A percentile compares a stretch with the other conserved stretches of the same genome.
These are phyloP conservation scores for Ceratobasidium sp. DNA, from an alignment of 1,284 basidiomycete genomes.

Conservation along the genomic window DNA sequence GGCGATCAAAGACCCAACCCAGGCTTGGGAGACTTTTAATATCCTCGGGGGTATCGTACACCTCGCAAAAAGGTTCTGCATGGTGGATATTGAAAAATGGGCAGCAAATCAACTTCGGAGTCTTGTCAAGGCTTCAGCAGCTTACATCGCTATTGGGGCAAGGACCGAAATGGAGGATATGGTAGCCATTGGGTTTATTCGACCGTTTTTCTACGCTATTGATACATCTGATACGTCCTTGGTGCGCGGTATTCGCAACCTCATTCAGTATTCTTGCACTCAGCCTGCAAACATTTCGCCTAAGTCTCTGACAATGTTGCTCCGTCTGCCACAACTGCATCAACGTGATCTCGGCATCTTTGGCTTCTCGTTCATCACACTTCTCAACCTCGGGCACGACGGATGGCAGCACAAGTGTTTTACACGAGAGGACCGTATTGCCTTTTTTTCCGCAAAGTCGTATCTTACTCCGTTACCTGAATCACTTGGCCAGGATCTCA, in stretches of 20 bases:
- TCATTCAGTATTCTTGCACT: background rate
- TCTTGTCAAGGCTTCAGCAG: background rate
- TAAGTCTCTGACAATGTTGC: background rate
- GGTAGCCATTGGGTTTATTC: no score
- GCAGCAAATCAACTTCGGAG: background rate
- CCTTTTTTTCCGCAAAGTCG: constrained; percentile 19
- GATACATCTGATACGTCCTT: background rate
- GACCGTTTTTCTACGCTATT: no score
- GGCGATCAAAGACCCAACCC: background rate
- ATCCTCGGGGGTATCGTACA: background rate
- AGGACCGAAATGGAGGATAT: no score
- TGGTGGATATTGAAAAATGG: constrained; percentile 10
- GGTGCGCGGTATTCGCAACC: background rate
- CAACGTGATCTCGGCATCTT: background rate
- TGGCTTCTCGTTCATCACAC: constrained; percentile 7
- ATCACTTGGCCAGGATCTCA: background rate
- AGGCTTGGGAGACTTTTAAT: background rate
- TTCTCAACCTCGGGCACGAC: constrained; percentile 15
- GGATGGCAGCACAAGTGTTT: background rate
- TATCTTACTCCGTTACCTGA: constrained; percentile 14
- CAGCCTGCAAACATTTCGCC: background rate
- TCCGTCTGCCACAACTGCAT: background rate
- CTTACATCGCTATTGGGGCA: background rate
- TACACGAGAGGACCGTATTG: constrained; percentile 12
- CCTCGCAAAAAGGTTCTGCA: constrained; percentile 10